These are phyloP conservation scores for Oryza nivara DNA, from an alignment of 176 grass and related monocot genomes.

Conservation along the genomic window DNA sequence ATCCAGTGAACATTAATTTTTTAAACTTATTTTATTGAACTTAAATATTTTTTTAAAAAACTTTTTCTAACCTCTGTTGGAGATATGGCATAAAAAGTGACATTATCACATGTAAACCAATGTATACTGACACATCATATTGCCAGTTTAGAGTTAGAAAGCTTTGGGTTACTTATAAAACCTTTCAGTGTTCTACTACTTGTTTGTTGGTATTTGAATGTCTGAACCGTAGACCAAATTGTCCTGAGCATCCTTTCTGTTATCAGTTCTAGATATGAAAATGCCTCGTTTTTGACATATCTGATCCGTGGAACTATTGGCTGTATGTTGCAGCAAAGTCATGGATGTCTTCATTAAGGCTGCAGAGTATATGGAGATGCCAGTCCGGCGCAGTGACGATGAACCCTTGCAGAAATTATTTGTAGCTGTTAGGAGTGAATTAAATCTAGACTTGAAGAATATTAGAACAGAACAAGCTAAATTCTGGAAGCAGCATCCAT, in stretches of 20 bases:
- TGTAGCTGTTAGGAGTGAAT: slow-evolving; percentile 89
- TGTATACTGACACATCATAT: neutral
- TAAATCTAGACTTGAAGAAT: slow-evolving; percentile 99
- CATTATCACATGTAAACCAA: neutral
- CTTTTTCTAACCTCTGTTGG: neutral
- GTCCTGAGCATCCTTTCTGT: neutral
- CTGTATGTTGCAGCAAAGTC: slow-evolving; percentile 77
- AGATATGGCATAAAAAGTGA: neutral
- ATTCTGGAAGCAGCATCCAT: slow-evolving; percentile 99
- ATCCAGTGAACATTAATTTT: neutral
- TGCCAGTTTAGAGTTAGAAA: neutral
- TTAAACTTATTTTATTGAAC: neutral
- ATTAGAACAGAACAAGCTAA: slow-evolving; percentile 96
- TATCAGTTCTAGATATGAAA: slow-evolving; percentile 13
- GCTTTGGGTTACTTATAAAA: neutral
- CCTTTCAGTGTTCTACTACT: neutral
- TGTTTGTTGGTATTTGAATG: neutral
- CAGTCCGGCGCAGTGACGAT: slow-evolving; percentile 90
- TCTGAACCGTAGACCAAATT: slow-evolving; percentile 8
- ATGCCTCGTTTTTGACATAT: neutral
- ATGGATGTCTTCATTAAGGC: slow-evolving; percentile 99
- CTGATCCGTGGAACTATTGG: slow-evolving; percentile 38
- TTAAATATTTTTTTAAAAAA: too few species aligned
- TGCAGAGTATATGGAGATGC: slow-evolving; percentile 98
- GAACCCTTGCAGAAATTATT: slow-evolving; percentile 97